Evolutionary conservation across 2,329 filamentous ascomycete species (phyloP).

Genomic region (Diaporthe sp.): DNA sequence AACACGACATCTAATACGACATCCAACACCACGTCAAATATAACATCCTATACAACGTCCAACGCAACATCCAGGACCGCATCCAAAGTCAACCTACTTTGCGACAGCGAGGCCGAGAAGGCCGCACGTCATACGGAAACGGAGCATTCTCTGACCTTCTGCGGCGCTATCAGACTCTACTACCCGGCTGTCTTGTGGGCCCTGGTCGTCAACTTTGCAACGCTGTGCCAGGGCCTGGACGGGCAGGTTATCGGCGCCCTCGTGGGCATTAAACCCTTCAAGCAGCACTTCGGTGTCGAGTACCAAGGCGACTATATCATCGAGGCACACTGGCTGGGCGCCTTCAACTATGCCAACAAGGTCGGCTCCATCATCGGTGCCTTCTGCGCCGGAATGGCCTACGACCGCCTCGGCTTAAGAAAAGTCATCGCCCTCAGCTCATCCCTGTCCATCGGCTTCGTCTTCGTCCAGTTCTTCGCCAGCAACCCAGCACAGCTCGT

Average conservation of each 20-base stretch:
- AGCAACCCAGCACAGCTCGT: constrained; percentile 56
- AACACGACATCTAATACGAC: neutral
- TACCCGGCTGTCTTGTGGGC: constrained; percentile 37
- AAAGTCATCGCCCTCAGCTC: constrained; percentile 47
- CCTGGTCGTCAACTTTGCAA: constrained; percentile 33
- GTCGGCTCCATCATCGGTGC: constrained; percentile 35
- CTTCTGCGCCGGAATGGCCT: constrained; percentile 35
- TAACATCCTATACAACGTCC: neutral
- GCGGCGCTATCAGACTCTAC: constrained; percentile 29
- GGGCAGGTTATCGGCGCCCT: constrained; percentile 36
- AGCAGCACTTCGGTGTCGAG: constrained; percentile 23
- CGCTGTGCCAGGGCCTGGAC: constrained; percentile 32
- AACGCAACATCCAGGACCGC: neutral
- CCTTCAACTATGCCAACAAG: constrained; percentile 38
- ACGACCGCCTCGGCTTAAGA: constrained; percentile 46
- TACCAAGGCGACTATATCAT: constrained; percentile 24
- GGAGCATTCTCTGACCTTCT: constrained; percentile 33
- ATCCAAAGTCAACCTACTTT: neutral
- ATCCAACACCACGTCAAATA: neutral
- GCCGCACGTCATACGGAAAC: constrained; percentile 5
- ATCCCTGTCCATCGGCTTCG: constrained; percentile 51
- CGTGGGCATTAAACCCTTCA: constrained; percentile 30
- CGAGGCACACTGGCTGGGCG: constrained; percentile 35
- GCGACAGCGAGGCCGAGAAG: constrained; percentile 15
- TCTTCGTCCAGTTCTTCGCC: constrained; percentile 63